Evolutionary conservation across 2,329 filamentous ascomycete species (phyloP), one percentile per base, ranked within the genome.

Genomic region (Fusarium siculi): DNA sequence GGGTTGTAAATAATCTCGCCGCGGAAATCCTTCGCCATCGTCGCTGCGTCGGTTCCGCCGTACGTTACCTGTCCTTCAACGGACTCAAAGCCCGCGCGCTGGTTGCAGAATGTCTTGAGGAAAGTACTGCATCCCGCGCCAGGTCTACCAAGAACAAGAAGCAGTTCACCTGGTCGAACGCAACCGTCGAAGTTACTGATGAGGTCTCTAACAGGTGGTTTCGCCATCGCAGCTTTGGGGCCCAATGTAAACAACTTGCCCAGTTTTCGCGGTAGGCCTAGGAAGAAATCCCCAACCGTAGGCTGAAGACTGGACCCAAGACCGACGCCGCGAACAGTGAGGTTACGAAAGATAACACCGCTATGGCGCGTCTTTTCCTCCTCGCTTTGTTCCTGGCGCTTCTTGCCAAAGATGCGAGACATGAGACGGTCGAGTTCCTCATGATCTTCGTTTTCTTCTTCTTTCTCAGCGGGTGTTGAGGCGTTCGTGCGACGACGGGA

Each of bases 81-180:
- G 1, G 82, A 85, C 9, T 89, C 89, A 70, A 91, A 95, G 3
- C 88, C 86, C 7, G 85, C 86, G 8, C 92, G 86, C 74, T 94
- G 88, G 78, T 95, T 95, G 34, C 91, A 90, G 64, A 95, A 90
- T 0, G 90, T 87, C 75, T 93, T 94, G 44, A 94, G 84, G 25
- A 94, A 87, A 0, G 92, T 92, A 2, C 91, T 93, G 78, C 92
- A 94, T 25, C 92, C 91, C 1, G 90, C 85, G 0, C 91, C 92
- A 0, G 92, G 92, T 0, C 91, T 85, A 4, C 92, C 92, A 0
- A 93, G 84, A 0, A 93, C 91, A 0, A 93, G 82, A 0, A 93
- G 81, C 87, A 93, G 90, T 79, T 93, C 91, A 8, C 91, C 92
- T 0, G 92, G 91, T 71, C 91, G 89, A 39, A 94, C 89, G 67